These are phyloP conservation scores for Rheum nobile DNA, from an alignment of 148 eudicot species.

Conservation along the genomic window DNA sequence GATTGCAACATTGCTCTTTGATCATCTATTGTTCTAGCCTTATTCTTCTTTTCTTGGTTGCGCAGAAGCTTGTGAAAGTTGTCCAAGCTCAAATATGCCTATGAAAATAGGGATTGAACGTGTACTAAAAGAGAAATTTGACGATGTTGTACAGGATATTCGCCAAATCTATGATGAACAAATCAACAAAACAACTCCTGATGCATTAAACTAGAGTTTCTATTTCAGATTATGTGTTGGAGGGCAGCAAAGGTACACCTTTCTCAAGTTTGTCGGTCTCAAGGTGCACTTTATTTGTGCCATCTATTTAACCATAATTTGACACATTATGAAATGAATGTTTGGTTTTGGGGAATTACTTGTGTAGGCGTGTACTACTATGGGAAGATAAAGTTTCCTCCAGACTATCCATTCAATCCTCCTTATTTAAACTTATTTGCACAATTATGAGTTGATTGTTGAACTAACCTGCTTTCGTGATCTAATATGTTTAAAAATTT, in stretches of 20 bases:
- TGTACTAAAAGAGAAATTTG: slow-evolving; percentile 85
- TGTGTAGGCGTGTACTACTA: slow-evolving; percentile 77
- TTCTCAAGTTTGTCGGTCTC: slow-evolving; percentile 66
- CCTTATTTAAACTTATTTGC: no score
- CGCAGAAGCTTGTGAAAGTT: slow-evolving; percentile 87
- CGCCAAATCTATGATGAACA: slow-evolving; percentile 54
- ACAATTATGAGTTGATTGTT: no score
- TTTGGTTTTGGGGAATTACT: not conserved
- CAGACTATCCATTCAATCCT: slow-evolving; percentile 94
- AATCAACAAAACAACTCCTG: slow-evolving; percentile 42
- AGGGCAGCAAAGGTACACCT: slow-evolving; percentile 95
- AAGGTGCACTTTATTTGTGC: not conserved
- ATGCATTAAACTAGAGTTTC: not conserved
- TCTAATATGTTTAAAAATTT: slow-evolving; percentile 13
- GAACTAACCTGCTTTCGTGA: slow-evolving; percentile 28
- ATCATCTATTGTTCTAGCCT: no score
- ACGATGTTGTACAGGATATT: slow-evolving; percentile 69
- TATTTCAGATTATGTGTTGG: slow-evolving; percentile 71
- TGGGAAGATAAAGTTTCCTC: slow-evolving; percentile 90
- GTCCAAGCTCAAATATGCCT: slow-evolving; percentile 92
- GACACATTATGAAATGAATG: not conserved
- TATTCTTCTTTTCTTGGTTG: not conserved
- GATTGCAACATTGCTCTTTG: not conserved
- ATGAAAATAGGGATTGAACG: slow-evolving; percentile 94
- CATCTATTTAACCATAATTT: not conserved